phyloP scores from a whole-genome alignment of 352 stramenopile genomes.

The Phytophthora cactorum region DNA sequence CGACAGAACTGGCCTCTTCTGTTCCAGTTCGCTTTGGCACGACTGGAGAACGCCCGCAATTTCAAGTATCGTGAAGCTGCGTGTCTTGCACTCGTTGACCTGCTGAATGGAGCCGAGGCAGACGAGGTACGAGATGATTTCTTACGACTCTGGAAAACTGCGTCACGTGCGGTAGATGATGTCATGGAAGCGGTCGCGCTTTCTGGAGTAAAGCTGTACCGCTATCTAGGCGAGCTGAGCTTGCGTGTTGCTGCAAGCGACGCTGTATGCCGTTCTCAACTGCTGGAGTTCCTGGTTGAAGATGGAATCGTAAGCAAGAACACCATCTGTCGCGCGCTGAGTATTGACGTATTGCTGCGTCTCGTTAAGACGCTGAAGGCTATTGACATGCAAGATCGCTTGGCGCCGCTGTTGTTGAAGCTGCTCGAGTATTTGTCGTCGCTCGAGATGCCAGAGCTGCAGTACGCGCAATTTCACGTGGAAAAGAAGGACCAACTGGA shows the following conservation, averaged over 20 bases:
- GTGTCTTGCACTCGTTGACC: conserved; percentile 64
- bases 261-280: conserved; percentile 47
- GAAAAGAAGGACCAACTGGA: conserved; percentile 87
- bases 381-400: conserved; percentile 53
- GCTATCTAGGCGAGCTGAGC: conserved; percentile 73
- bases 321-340: conserved; percentile 64
- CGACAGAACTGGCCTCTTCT: conserved; percentile 59
- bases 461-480: conserved; percentile 89
- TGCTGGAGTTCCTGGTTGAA: conserved; percentile 71
- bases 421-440: conserved; percentile 85
- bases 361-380: conserved; percentile 72
- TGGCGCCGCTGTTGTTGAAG: conserved; percentile 66
- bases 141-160: conserved; percentile 66
- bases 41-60: conserved; percentile 71
- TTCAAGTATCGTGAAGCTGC: conserved; percentile 86
- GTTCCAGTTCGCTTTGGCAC: conserved; percentile 61
- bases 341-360: conserved; percentile 75
- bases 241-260: conserved; percentile 67
- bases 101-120: conserved; percentile 64
- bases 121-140: conserved; percentile 58
- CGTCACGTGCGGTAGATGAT: conserved; percentile 77
- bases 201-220: conserved; percentile 77
- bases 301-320: conserved; percentile 81
- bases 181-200: conserved; percentile 75
- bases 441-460: conserved; percentile 80